These are phyloP conservation scores for Pleurotus cornucopiae DNA, from an alignment of 768 basidiomycete species.

Conservation along the genomic window DNA sequence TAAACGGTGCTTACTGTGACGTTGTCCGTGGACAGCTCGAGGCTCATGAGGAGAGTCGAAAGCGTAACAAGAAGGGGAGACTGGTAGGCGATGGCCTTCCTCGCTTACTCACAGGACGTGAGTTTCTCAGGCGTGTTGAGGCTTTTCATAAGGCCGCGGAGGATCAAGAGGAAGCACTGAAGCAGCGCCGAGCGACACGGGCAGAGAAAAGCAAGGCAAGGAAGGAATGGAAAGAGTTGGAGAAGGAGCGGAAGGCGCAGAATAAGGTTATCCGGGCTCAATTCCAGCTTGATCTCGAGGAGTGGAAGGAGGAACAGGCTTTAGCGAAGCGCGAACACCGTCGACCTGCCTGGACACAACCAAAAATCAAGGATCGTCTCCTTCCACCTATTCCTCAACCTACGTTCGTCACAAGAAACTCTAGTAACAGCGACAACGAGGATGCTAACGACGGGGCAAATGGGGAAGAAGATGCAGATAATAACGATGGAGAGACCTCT, in stretches of 20 bases:
- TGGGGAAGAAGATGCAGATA: neutral
- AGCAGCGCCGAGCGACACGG: conserved; percentile 6
- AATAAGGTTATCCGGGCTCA: conserved; percentile 4
- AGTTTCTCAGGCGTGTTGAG: conserved; percentile 15
- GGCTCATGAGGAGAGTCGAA: conserved; percentile 17
- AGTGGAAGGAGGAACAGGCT: conserved; percentile 1
- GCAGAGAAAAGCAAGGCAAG: conserved; percentile 9
- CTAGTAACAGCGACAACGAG: too few species aligned
- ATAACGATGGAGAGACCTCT: neutral
- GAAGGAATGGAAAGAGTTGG: conserved; percentile 16
- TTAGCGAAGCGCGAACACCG: neutral
- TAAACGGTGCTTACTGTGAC: conserved; percentile 18
- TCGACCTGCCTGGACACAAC: neutral
- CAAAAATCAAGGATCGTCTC: neutral
- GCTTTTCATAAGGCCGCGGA: conserved; percentile 4
- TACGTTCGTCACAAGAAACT: too few species aligned
- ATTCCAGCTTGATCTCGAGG: neutral
- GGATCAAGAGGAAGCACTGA: conserved; percentile 9
- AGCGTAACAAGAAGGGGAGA: conserved; percentile 12
- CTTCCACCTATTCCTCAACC: conserved; percentile 2
- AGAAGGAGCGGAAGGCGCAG: conserved; percentile 10
- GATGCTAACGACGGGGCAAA: neutral
- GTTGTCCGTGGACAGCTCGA: conserved; percentile 16
- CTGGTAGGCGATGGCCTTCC: conserved; percentile 21
- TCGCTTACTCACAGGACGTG: conserved; percentile 16